Evolutionary conservation across 768 basidiomycete species (phyloP).

Genomic region (Polyporus arcularius): DNA sequence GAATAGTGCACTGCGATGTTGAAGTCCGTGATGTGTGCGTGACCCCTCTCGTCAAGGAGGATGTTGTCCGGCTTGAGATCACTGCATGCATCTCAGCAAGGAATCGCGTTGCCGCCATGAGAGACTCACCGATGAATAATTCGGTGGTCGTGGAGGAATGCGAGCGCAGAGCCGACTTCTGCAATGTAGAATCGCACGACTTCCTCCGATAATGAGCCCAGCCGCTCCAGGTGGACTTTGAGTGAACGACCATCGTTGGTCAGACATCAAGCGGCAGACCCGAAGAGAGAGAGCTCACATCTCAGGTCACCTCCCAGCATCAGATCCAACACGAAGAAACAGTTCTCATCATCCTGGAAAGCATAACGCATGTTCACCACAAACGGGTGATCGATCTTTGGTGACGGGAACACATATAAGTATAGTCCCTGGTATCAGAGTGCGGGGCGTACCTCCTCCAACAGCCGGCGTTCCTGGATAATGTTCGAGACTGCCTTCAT

Average conservation of each 20-base stretch:
- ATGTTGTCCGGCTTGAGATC: slow-evolving; percentile 99
- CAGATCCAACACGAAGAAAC: slow-evolving; percentile 96
- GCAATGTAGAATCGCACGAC: slow-evolving; percentile 88
- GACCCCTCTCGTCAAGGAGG: slow-evolving; percentile 91
- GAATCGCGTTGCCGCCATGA: slow-evolving; percentile 25
- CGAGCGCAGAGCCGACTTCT: slow-evolving; percentile 83
- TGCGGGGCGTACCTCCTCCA: slow-evolving; percentile 78
- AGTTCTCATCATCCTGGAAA: slow-evolving; percentile 98
- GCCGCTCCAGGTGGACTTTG: slow-evolving; percentile 84
- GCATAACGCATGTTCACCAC: slow-evolving; percentile 95
- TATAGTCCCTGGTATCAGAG: slow-evolving; percentile 20
- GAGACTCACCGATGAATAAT: slow-evolving; percentile 91
- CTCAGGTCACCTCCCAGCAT: slow-evolving; percentile 96
- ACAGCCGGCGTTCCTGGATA: slow-evolving; percentile 89
- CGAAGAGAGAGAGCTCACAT: slow-evolving; percentile 53
- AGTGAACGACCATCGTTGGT: slow-evolving; percentile 11
- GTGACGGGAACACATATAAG: neutral
- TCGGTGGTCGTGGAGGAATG: slow-evolving; percentile 87
- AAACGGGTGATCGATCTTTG: slow-evolving; percentile 90
- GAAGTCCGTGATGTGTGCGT: slow-evolving; percentile 97
- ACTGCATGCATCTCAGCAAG: slow-evolving; percentile 40
- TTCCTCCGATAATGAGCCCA: slow-evolving; percentile 74
- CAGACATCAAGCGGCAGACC: neutral
- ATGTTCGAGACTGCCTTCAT: slow-evolving; percentile 99
- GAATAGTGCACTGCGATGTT: slow-evolving; percentile 98